Evolutionary conservation across 805 yeast genomes (phyloP), one percentile per base, ranked within the genome.

Genomic region (Candida krabiensis): DNA sequence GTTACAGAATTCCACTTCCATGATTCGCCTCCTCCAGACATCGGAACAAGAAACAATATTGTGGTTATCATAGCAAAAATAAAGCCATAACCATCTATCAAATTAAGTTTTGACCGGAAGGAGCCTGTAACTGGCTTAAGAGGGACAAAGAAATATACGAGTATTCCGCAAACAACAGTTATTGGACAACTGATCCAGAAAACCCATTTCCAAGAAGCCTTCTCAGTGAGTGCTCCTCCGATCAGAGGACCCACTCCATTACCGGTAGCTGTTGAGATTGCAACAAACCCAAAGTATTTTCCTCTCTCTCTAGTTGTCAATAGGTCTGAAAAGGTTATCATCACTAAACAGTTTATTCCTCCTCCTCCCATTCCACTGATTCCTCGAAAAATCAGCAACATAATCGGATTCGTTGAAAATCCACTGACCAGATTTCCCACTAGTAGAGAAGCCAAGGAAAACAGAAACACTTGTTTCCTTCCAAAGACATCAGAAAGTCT

Each of bases 1-100:
- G 40, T 43, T 4, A 47, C 40, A 6, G 52, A 48, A 45, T 68
- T 50, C 87, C 87, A 82, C 0, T 64, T 53, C 56, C 70, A 79
- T 4, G 70, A 60, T 3, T 71, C 58, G 1, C 85, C 85, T 19
- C 85, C 86, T 16, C 82, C 80, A 39, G 73, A 71, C 13, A 77
- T 55, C 3, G 83, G 78, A 7, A 79, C 65, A 33, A 78, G 63
- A n/a, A 79, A 50, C 3, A 78, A 53, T 0, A 76, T 71, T 26
- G 72, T 63, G 0, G 73, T 67, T 2, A 73, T 63, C 22, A 78
- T 64, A 11, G 63, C 43, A 44, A 27, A 32, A 2, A 38, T 19
- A 29, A 48, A 48, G 3, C 52, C 52, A 12, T 19, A 19, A 49
- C 71, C 73, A 54, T 80, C 86, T 29, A 77, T 68, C 23, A 63